Percentiles rank a stretch among this genome's conserved stretches.
Evolutionary conservation across 192 early-diverging fungal genomes (phyloP).

Genomic region (Linnemannia exigua): DNA sequence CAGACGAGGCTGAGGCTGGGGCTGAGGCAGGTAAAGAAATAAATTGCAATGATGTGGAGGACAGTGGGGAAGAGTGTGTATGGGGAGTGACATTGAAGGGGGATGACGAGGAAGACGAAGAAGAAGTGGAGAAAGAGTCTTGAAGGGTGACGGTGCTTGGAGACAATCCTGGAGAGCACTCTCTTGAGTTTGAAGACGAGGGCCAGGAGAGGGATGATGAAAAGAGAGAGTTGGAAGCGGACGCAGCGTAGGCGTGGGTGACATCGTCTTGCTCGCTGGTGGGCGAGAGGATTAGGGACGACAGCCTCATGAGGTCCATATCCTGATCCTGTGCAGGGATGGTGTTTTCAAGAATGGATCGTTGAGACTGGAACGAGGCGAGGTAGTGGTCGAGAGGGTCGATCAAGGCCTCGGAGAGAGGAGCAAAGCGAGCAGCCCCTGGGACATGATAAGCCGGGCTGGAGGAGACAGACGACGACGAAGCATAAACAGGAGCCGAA

Average conservation of each 20-base stretch:
- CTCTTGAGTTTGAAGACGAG: slow-evolving; percentile 13
- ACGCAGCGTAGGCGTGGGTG: background rate
- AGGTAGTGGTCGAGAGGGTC: slow-evolving; percentile 21
- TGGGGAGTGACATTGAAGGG: background rate
- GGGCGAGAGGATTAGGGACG: slow-evolving; percentile 18
- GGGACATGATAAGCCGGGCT: slow-evolving; percentile 13
- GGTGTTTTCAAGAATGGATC: slow-evolving; percentile 18
- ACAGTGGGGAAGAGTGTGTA: background rate
- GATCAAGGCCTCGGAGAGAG: slow-evolving; percentile 11
- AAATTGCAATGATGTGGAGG: background rate
- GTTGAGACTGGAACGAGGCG: slow-evolving; percentile 14
- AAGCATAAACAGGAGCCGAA: slow-evolving; percentile 10
- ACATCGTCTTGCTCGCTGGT: background rate
- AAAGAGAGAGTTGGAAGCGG: background rate
- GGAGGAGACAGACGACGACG: background rate
- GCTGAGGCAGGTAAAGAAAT: background rate
- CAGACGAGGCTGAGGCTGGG: slow-evolving; percentile 64
- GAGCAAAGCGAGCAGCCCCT: slow-evolving; percentile 10
- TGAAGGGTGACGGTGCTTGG: background rate
- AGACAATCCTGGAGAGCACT: slow-evolving; percentile 19
- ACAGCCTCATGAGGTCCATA: slow-evolving; percentile 36
- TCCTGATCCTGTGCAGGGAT: slow-evolving; percentile 35
- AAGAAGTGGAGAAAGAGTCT: background rate
- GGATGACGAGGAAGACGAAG: background rate
- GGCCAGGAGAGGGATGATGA: slow-evolving; percentile 22